phyloP scores from a whole-genome alignment of 1,284 basidiomycete genomes.

The Gomphus bonarii region DNA sequence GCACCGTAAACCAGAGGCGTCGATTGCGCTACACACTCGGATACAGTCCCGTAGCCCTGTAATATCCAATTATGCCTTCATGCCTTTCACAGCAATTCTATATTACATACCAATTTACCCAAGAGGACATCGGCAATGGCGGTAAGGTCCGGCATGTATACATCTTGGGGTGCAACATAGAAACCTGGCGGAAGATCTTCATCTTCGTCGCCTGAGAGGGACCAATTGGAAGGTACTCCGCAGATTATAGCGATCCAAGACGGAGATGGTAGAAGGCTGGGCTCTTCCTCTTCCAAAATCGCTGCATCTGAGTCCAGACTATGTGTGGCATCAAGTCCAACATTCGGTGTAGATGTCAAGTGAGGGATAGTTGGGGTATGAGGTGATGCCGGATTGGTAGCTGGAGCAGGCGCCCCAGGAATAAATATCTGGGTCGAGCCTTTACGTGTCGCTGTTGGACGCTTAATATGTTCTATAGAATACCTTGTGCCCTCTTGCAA shows the following conservation, averaged over 20 bases:
- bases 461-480: background rate
- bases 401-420: conserved; percentile 36
- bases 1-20: conserved; percentile 65
- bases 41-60: conserved; percentile 63
- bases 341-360: background rate
- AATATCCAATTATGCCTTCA: background rate
- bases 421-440: conserved; percentile 30
- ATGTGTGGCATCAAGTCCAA: background rate
- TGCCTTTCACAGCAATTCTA: conserved; percentile 10
- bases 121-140: conserved; percentile 65
- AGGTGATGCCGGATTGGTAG: conserved; percentile 15
- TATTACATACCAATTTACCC: conserved; percentile 54
- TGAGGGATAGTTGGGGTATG: background rate
- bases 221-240: conserved; percentile 36
- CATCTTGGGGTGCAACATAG: conserved; percentile 61
- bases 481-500: background rate
- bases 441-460: background rate
- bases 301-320: background rate
- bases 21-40: conserved; percentile 58
- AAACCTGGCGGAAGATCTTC: conserved; percentile 51
- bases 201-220: conserved; percentile 38
- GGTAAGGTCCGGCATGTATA: conserved; percentile 74
- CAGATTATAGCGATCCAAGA: conserved; percentile 74
- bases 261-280: conserved; percentile 46
- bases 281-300: conserved; percentile 9